These are phyloP conservation scores for Martiniozyma abietophila DNA, from an alignment of 805 yeast genomes.

Conservation along the genomic window DNA sequence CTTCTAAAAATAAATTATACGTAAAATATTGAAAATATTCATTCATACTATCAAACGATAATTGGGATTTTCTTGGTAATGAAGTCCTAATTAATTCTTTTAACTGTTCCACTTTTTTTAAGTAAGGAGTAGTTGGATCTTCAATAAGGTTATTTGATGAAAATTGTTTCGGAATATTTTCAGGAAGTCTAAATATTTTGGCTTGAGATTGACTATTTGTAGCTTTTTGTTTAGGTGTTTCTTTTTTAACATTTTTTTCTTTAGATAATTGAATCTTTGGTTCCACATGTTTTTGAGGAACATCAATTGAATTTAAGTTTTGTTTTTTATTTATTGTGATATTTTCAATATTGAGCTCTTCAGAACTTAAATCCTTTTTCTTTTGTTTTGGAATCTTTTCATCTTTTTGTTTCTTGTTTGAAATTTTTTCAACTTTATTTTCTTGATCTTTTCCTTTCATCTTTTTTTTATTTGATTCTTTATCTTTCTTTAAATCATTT, in stretches of 20 bases:
- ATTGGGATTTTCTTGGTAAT: slow-evolving; percentile 14
- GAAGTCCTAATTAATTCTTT: slow-evolving; percentile 15
- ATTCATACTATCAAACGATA: slow-evolving; percentile 36
- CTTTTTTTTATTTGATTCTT: slow-evolving; percentile 1
- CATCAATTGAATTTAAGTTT: no score
- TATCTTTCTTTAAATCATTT: background rate
- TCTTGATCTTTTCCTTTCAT: background rate
- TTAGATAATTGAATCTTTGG: background rate
- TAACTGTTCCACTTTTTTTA: slow-evolving; percentile 11
- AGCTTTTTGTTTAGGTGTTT: background rate
- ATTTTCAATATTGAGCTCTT: background rate
- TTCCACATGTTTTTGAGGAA: background rate
- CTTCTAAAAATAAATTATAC: slow-evolving; percentile 55
- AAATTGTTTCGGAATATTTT: slow-evolving; percentile 1
- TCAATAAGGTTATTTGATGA: no score
- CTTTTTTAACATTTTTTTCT: background rate
- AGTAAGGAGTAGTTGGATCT: no score
- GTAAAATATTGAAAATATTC: slow-evolving; percentile 52
- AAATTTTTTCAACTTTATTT: no score
- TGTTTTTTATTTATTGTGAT: background rate
- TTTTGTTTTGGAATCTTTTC: background rate
- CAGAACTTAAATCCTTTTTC: no score
- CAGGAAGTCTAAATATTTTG: background rate
- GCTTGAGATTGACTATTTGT: background rate
- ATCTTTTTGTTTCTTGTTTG: slow-evolving; percentile 1